phyloP scores from a whole-genome alignment of 2,329 filamentous ascomycete genomes.

The Ceratocystis diversiconidia region DNA sequence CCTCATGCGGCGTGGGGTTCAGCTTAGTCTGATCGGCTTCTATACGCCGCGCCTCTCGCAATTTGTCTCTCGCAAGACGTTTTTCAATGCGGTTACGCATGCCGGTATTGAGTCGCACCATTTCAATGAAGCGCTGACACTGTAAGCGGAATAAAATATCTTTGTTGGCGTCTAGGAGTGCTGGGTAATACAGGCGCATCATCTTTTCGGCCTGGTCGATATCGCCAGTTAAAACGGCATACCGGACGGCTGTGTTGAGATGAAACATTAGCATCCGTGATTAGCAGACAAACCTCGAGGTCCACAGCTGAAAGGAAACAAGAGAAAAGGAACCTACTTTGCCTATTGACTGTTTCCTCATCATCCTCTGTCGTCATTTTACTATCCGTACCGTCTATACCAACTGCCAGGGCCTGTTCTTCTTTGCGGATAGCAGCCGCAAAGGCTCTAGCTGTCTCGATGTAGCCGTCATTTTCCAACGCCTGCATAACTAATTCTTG shows the following conservation, averaged over 20 bases:
- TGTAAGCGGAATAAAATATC: constrained; percentile 77
- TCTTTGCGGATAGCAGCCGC: constrained; percentile 65
- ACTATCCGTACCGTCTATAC: constrained; percentile 37
- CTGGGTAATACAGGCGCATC: constrained; percentile 64
- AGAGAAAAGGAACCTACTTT: constrained; percentile 59
- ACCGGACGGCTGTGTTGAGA: constrained; percentile 55
- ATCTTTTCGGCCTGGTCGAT: constrained; percentile 80
- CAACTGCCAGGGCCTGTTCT: constrained; percentile 51
- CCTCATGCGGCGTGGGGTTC: constrained; percentile 2
- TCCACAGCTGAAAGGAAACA: not conserved
- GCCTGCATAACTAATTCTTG: constrained; percentile 56
- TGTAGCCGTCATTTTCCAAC: constrained; percentile 85
- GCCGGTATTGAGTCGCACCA: constrained; percentile 58
- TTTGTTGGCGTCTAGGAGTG: constrained; percentile 64
- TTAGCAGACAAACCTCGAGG: not conserved
- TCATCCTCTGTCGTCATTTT: constrained; percentile 59
- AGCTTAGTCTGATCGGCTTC: constrained; percentile 40
- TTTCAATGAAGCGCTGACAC: constrained; percentile 88
- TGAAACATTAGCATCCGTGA: not conserved
- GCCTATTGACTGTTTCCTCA: constrained; percentile 70
- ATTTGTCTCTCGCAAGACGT: constrained; percentile 14
- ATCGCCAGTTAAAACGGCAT: constrained; percentile 78
- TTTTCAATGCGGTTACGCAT: constrained; percentile 24
- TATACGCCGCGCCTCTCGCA: not conserved
- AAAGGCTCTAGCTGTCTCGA: constrained; percentile 84